These are phyloP conservation scores for Rugonectria rugulosa DNA, from an alignment of 2,329 filamentous ascomycete genomes.

Conservation along the genomic window DNA sequence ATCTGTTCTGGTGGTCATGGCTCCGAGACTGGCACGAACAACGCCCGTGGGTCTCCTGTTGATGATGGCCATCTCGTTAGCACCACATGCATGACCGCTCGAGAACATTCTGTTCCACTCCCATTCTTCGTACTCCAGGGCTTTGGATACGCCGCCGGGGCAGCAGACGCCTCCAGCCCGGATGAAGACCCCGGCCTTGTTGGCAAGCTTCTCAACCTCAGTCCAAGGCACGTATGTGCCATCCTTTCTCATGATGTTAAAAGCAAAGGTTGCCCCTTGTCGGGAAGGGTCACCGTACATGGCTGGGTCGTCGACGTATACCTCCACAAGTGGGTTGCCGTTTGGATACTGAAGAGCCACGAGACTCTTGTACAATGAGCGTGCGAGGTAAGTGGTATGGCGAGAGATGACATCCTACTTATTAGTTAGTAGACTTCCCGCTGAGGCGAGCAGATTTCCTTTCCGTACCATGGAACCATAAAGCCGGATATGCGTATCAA, in stretches of 20 bases:
- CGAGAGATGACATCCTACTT: slow-evolving; percentile 57
- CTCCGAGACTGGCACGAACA: slow-evolving; percentile 66
- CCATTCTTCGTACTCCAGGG: slow-evolving; percentile 58
- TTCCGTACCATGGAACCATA: slow-evolving; percentile 60
- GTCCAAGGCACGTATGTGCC: slow-evolving; percentile 64
- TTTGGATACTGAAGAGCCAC: slow-evolving; percentile 59
- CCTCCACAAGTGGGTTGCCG: slow-evolving; percentile 56
- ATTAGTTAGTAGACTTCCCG: background rate
- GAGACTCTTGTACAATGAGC: slow-evolving; percentile 58
- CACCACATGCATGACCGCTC: slow-evolving; percentile 65
- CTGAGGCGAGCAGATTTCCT: background rate
- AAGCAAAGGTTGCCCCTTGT: slow-evolving; percentile 69
- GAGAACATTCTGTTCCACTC: slow-evolving; percentile 63
- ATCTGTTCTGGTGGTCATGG: slow-evolving; percentile 65
- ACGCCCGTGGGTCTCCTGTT: slow-evolving; percentile 65
- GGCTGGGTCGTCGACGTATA: slow-evolving; percentile 60
- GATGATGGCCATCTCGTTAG: slow-evolving; percentile 60
- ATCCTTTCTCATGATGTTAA: slow-evolving; percentile 64
- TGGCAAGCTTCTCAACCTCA: slow-evolving; percentile 65
- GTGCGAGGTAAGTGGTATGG: slow-evolving; percentile 63
- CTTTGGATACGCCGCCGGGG: slow-evolving; percentile 55
- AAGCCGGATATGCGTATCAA: slow-evolving; percentile 62
- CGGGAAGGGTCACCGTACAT: slow-evolving; percentile 58
- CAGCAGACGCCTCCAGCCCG: slow-evolving; percentile 62
- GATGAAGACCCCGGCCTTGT: slow-evolving; percentile 64